Evolutionary conservation across 768 basidiomycete genomes (phyloP).

Genomic region (Lentinula sp.): DNA sequence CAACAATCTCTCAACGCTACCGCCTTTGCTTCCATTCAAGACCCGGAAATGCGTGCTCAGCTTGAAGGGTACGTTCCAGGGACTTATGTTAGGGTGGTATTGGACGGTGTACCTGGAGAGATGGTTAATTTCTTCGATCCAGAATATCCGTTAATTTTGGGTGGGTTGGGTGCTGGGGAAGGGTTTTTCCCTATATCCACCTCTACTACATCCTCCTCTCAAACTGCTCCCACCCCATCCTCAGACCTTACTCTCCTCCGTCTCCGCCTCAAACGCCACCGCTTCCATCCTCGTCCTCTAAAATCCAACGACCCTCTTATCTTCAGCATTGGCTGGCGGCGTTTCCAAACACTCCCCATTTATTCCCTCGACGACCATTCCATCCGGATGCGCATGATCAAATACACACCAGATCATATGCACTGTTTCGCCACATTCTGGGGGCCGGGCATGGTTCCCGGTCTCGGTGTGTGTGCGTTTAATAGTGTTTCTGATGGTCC

Average conservation of each 20-base stretch:
- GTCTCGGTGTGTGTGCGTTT: slow-evolving; percentile 97
- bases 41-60: slow-evolving; percentile 69
- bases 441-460: slow-evolving; percentile 85
- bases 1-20: slow-evolving; percentile 78
- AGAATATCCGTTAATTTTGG: slow-evolving; percentile 83
- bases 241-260: slow-evolving; percentile 63
- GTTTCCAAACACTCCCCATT: slow-evolving; percentile 92
- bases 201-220: slow-evolving; percentile 52
- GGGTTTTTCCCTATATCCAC: too few relatives aligned
- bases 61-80: slow-evolving; percentile 92
- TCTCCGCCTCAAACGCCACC: slow-evolving; percentile 92
- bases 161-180: slow-evolving; percentile 37
- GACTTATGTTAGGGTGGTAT: slow-evolving; percentile 88
- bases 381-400: slow-evolving; percentile 98
- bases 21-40: slow-evolving; percentile 72
- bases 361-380: slow-evolving; percentile 97
- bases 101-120: slow-evolving; percentile 80
- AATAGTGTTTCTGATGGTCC: slow-evolving; percentile 57
- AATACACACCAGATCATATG: slow-evolving; percentile 99
- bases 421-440: slow-evolving; percentile 99
- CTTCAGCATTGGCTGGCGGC: slow-evolving; percentile 94
- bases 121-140: slow-evolving; percentile 93
- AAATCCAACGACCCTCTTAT: slow-evolving; percentile 98
- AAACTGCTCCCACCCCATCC: slow-evolving; percentile 54
- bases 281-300: slow-evolving; percentile 86